Evolutionary conservation across 2,329 filamentous ascomycete species (phyloP).

Genomic region (Diaporthe vaccinii): DNA sequence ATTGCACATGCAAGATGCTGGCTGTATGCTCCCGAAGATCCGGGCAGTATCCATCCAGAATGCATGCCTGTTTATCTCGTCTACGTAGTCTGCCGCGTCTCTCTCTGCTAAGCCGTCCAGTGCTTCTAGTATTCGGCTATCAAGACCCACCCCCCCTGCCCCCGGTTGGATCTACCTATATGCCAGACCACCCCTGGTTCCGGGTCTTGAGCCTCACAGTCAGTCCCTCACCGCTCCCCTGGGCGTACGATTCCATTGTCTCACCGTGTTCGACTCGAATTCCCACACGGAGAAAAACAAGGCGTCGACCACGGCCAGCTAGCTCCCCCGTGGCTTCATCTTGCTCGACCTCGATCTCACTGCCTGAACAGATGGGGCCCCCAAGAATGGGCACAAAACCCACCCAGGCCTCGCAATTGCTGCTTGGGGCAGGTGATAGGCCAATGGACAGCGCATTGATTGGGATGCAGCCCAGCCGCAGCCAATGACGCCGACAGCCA

Average conservation of each 20-base stretch:
- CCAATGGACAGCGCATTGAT: conserved; percentile 43
- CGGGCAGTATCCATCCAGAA: conserved; percentile 28
- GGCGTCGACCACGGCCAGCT: conserved; percentile 8
- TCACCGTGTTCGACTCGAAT: conserved; percentile 39
- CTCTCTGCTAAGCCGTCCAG: background rate
- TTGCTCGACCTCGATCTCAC: background rate
- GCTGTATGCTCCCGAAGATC: conserved; percentile 34
- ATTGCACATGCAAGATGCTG: conserved; percentile 31
- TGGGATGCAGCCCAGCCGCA: conserved; percentile 33
- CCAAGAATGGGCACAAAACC: background rate
- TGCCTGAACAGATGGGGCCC: background rate
- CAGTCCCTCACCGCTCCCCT: conserved; percentile 38
- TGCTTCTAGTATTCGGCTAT: conserved; percentile 15
- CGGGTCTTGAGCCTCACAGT: conserved; percentile 38
- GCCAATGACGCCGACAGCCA: conserved; percentile 41
- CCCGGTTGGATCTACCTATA: conserved; percentile 23
- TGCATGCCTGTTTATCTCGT: background rate
- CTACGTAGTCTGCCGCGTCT: background rate
- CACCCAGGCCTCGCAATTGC: conserved; percentile 1
- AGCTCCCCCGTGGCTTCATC: background rate
- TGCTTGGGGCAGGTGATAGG: conserved; percentile 41
- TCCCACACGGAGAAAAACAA: conserved; percentile 16
- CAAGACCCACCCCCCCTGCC: conserved; percentile 16
- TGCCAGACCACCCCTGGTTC: conserved; percentile 30
- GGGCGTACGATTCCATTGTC: conserved; percentile 32